These are phyloP conservation scores for Plasmopara muralis DNA, from an alignment of 352 stramenopile species.

Conservation along the genomic window DNA sequence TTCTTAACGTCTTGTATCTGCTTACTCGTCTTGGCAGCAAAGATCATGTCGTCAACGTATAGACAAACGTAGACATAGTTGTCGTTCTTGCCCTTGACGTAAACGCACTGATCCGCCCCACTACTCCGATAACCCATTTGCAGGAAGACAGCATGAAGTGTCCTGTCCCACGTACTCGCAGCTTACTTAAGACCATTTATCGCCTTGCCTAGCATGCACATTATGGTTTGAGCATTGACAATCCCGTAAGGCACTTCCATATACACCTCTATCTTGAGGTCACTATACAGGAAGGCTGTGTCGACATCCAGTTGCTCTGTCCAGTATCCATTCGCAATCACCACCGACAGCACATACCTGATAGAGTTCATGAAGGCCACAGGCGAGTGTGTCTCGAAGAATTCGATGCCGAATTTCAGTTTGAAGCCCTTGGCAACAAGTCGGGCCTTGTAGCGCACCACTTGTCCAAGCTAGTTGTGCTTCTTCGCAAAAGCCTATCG, in stretches of 20 bases:
- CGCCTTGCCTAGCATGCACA: background rate
- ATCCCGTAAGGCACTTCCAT: background rate
- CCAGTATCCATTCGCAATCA: background rate
- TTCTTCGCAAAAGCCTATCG: conserved; percentile 2
- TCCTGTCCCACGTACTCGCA: conserved; percentile 1
- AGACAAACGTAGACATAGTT: too few relatives aligned
- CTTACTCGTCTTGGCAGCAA: too few relatives aligned
- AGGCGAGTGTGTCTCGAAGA: background rate
- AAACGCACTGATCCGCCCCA: background rate
- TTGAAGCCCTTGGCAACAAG: background rate
- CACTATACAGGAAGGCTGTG: background rate
- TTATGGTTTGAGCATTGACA: too few relatives aligned
- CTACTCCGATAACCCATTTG: background rate
- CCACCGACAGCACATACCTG: background rate
- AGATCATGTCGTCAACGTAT: too few relatives aligned
- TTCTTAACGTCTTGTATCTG: background rate
- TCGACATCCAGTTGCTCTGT: background rate
- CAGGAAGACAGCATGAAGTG: background rate
- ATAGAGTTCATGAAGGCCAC: conserved; percentile 1
- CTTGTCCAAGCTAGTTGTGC: background rate
- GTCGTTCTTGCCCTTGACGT: too few relatives aligned
- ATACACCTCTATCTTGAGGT: background rate
- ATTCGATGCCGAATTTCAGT: background rate
- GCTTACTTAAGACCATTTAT: background rate
- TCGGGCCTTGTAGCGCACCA: background rate